Evolutionary conservation across 495 filamentous ascomycete species (phyloP), one percentile per base, ranked within the genome.

Genomic region (Talaromyces thailandensis): DNA sequence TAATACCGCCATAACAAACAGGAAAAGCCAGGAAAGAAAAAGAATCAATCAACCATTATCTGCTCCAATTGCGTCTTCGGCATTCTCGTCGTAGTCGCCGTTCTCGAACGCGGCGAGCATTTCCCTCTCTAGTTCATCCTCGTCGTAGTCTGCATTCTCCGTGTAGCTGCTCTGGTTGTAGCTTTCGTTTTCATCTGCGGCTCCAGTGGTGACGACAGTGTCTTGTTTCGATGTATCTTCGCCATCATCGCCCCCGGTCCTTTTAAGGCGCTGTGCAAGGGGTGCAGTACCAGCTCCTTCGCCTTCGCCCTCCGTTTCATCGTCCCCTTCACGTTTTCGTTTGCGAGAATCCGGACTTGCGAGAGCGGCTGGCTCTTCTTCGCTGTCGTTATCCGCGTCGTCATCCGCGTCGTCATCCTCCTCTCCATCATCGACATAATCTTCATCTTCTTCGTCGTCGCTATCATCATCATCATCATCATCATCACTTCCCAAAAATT

Each of bases 401-500:
- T 75, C 81, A 51, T 86, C 83, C 24, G 11, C 65, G 16, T 83
- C 82, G 63, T 75, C 81, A 29, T 86, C 87, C 25, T 86, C 87
- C 50, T 84, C 85, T 18, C 86, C 76, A 25, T 75, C 73, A 14
- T 68, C 64, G 60, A 66, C 64, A 32, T 71, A 61, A 3, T 68
- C 71, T 16, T 65, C 61, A 26, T 79, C 76, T 37, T 64, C 76
- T 68, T 81, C 64, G 53, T 69, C 65, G 25, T 83, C 82, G 64
- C 76, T 82, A 24, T 86, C 87, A 55, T 85, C 87, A 52, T 85
- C 85, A 21, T 87, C 84, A 24, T 86, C 87, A 55, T 85, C 87
- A 52, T 85, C 85, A 21, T 87, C 84, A 24, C 80, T 83, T 12
- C 82, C 88, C 63, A 94, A 75, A 65, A 94, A 95, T 18, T 92